Conservation (phyloP, 345 rosid genomes). For the Ceriops decandra region DNA sequence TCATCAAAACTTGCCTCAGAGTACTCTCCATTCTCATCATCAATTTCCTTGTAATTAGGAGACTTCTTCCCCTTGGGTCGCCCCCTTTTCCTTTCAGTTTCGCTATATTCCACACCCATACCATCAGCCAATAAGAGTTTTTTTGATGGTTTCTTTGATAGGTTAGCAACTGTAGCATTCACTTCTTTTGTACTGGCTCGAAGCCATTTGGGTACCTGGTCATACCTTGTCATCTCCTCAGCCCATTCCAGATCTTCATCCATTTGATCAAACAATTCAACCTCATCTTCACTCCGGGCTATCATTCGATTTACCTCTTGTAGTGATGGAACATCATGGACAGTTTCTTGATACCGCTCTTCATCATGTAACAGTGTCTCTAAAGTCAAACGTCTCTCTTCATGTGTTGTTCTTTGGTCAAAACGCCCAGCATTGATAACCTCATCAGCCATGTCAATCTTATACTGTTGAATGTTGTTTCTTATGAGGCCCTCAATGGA, state of each 20-base stretch:
- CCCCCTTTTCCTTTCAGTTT: slow-evolving; percentile 80
- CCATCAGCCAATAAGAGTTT: slow-evolving; percentile 48
- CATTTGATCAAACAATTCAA: slow-evolving; percentile 98
- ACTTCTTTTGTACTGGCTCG: slow-evolving; percentile 83
- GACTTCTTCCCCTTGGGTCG: slow-evolving; percentile 76
- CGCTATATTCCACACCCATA: slow-evolving; percentile 50
- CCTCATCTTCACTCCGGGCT: slow-evolving; percentile 93
- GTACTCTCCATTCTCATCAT: slow-evolving; percentile 80
- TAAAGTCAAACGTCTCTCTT: slow-evolving; percentile 95
- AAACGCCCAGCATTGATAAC: slow-evolving; percentile 99
- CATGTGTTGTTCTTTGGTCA: slow-evolving; percentile 99
- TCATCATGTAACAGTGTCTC: slow-evolving; percentile 98
- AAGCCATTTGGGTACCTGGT: slow-evolving; percentile 98
- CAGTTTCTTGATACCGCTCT: slow-evolving; percentile 97
- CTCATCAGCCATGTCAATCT: slow-evolving; percentile 99
- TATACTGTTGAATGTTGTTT: slow-evolving; percentile 97
- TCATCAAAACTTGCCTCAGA: slow-evolving; percentile 91
- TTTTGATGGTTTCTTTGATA: slow-evolving; percentile 88
- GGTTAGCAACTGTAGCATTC: slow-evolving; percentile 56
- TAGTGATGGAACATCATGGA: slow-evolving; percentile 96
- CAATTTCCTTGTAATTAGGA: slow-evolving; percentile 91
- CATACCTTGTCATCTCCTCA: slow-evolving; percentile 88
- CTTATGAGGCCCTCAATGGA: slow-evolving; percentile 99
- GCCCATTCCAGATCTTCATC: slow-evolving; percentile 96
- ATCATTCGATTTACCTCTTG: slow-evolving; percentile 96